A percentile compares a stretch with the other conserved stretches of the same genome.
phyloP scores from a whole-genome alignment of 2,329 filamentous ascomycete species.

The Phialemoniopsis sp. region DNA sequence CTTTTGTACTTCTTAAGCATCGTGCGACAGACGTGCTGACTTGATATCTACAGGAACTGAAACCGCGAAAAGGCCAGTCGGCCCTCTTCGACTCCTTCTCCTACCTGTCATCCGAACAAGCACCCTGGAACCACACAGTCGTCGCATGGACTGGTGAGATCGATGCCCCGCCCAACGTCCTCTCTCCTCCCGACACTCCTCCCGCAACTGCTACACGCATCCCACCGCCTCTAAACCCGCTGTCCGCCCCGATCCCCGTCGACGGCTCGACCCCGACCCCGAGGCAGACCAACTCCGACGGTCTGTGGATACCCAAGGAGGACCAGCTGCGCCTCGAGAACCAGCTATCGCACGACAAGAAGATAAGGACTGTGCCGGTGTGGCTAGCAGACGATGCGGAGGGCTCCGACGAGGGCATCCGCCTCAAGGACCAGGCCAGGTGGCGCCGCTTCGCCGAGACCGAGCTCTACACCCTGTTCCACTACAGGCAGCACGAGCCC shows the following conservation, averaged over 20 bases:
- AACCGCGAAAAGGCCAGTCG: constrained; percentile 78
- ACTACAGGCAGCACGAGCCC: constrained; percentile 93
- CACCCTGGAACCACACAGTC: constrained; percentile 86
- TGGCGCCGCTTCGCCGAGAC: constrained; percentile 92
- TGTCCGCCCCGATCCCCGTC: constrained; percentile 75
- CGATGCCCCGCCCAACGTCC: constrained; percentile 40
- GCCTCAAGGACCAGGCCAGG: constrained; percentile 74
- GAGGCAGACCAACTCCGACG: constrained; percentile 56
- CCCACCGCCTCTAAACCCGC: constrained; percentile 58
- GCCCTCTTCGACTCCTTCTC: constrained; percentile 89
- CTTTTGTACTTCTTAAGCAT: constrained; percentile 14
- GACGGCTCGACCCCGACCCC: constrained; percentile 61
- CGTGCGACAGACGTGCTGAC: neutral
- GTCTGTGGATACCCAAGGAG: constrained; percentile 64
- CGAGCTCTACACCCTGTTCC: constrained; percentile 87
- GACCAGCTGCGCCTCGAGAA: constrained; percentile 72
- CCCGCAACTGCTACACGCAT: constrained; percentile 44
- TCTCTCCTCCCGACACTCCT: constrained; percentile 43
- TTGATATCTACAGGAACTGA: constrained; percentile 55
- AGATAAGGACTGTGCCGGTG: constrained; percentile 78
- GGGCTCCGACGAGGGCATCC: constrained; percentile 60
- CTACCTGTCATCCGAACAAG: constrained; percentile 78
- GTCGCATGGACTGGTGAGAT: constrained; percentile 96
- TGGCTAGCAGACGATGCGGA: constrained; percentile 82
- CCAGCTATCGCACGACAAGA: constrained; percentile 67